phyloP scores from a whole-genome alignment of 192 early-diverging fungal genomes.

The Jimgerdemannia flammicorona region DNA sequence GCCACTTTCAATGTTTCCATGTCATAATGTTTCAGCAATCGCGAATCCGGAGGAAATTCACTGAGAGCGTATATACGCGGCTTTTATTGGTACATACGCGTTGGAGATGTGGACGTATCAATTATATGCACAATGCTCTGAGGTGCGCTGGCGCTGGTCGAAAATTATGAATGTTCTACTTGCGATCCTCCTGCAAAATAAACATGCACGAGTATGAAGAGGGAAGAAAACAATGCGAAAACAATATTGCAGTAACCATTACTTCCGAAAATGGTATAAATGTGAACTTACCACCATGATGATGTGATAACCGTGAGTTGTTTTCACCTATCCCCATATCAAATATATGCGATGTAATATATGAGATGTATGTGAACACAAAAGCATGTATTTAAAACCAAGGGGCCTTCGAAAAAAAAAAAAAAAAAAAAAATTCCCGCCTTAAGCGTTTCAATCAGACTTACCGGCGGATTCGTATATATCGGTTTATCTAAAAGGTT shows the following conservation, averaged over 20 bases:
- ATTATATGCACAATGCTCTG: too few relatives aligned
- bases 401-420: neutral
- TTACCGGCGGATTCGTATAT: conserved; percentile 67
- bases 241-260: neutral
- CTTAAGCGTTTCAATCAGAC: conserved; percentile 1
- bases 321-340: conserved; percentile 42
- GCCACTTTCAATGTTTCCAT: too few relatives aligned
- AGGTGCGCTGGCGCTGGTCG: neutral
- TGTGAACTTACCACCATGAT: conserved; percentile 72
- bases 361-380: too few relatives aligned
- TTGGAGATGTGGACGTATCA: too few relatives aligned
- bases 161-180: neutral
- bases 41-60: too few relatives aligned
- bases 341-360: too few relatives aligned
- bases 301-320: conserved; percentile 76
- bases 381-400: too few relatives aligned
- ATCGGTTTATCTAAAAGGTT: conserved; percentile 44
- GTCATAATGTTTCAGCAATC: too few relatives aligned
- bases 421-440: too few relatives aligned
- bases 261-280: neutral
- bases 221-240: neutral
- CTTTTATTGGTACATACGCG: too few relatives aligned
- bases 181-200: conserved; percentile 18
- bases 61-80: too few relatives aligned
- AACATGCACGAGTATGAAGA: neutral